Conservation (phyloP, 139 green algal genomes). For the Chlamydomonas applanata region DNA sequence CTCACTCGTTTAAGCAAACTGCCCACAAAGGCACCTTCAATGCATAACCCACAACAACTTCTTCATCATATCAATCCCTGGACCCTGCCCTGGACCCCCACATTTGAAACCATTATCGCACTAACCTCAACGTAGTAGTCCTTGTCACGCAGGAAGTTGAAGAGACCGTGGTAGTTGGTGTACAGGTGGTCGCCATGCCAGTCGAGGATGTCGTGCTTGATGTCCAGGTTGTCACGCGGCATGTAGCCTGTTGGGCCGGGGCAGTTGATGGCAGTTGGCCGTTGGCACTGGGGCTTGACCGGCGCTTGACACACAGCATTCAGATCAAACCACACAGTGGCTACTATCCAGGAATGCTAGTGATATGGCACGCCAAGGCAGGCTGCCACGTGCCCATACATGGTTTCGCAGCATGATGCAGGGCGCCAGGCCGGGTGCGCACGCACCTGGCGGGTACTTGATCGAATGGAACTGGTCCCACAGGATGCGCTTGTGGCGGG, state of each 20-base stretch:
- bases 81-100: too few species aligned
- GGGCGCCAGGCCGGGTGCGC: too few species aligned
- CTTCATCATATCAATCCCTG: too few species aligned
- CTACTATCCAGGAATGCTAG: too few species aligned
- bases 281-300: too few species aligned
- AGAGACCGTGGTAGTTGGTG: slow-evolving; percentile 95
- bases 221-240: slow-evolving; percentile 75
- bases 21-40: neutral
- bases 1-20: neutral
- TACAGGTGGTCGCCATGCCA: slow-evolving; percentile 98
- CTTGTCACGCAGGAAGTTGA: slow-evolving; percentile 64
- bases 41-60: too few species aligned
- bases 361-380: too few species aligned
- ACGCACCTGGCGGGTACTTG: slow-evolving; percentile 85
- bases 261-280: too few species aligned
- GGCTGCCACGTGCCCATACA: neutral
- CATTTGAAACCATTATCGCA: too few species aligned
- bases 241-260: slow-evolving; percentile 21
- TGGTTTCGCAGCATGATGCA: too few species aligned
- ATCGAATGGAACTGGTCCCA: slow-evolving; percentile 97
- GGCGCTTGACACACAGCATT: too few species aligned
- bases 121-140: slow-evolving; percentile 18
- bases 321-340: too few species aligned
- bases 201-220: slow-evolving; percentile 91
- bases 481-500: slow-evolving; percentile 78